A percentile compares a stretch with the other conserved stretches of the same genome.
These are phyloP conservation scores for Aspergillus niger DNA, from an alignment of 2,329 filamentous ascomycete species.

Conservation along the genomic window DNA sequence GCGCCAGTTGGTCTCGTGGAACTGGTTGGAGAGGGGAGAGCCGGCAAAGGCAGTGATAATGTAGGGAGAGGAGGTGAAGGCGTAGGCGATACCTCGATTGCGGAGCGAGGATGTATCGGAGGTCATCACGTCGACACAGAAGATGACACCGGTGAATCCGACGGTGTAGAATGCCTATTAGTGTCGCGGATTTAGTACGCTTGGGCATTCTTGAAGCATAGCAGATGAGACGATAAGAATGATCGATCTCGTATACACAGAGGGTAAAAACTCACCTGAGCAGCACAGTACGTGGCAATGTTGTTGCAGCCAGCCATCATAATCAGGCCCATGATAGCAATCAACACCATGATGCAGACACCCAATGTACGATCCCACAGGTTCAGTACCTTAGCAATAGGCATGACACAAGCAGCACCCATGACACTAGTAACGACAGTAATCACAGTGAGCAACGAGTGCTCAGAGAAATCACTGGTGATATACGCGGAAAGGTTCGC, in stretches of 20 bases:
- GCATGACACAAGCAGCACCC: constrained; percentile 59
- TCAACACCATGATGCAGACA: constrained; percentile 51
- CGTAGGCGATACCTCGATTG: constrained; percentile 61
- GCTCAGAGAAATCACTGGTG: constrained; percentile 54
- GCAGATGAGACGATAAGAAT: too few relatives aligned
- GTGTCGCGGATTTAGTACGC: too few relatives aligned
- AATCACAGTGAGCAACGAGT: constrained; percentile 58
- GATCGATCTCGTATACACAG: background rate
- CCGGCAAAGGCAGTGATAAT: constrained; percentile 63
- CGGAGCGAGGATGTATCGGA: constrained; percentile 62
- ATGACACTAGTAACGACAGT: constrained; percentile 58
- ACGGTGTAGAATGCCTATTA: constrained; percentile 58
- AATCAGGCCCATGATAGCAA: constrained; percentile 55
- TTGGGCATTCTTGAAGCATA: background rate
- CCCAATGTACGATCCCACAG: constrained; percentile 64
- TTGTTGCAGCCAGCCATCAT: constrained; percentile 64
- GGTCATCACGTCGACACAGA: constrained; percentile 59
- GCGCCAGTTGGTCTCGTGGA: constrained; percentile 55
- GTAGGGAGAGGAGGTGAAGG: constrained; percentile 60
- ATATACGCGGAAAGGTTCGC: constrained; percentile 52
- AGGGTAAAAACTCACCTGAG: constrained; percentile 41
- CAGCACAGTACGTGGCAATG: constrained; percentile 65
- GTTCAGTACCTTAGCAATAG: constrained; percentile 64
- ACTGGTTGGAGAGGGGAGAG: constrained; percentile 53
- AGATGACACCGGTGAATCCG: constrained; percentile 57